These are phyloP conservation scores for Fistulifera pelliculosa DNA, from an alignment of 108 stramenopile species.

Conservation along the genomic window DNA sequence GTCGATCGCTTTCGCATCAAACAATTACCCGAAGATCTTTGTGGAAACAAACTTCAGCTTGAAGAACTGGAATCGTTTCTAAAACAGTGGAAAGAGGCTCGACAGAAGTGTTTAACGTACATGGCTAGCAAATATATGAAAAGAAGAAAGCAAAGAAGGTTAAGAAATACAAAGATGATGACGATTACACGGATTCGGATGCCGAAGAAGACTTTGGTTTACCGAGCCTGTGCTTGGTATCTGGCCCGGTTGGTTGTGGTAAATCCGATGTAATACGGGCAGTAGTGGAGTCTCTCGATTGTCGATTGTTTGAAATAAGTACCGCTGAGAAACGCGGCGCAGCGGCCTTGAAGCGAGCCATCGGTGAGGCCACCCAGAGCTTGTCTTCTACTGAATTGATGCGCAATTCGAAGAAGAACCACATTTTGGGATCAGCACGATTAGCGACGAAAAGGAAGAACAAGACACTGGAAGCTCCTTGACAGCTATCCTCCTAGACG, in stretches of 20 bases:
- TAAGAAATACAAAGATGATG: conserved; percentile 27
- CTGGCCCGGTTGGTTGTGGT: conserved; percentile 53
- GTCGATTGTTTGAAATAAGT: conserved; percentile 70
- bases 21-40: conserved; percentile 2
- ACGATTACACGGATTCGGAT: conserved; percentile 22
- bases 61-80: conserved; percentile 35
- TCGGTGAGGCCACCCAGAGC: conserved; percentile 76
- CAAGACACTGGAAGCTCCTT: conserved; percentile 30
- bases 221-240: conserved; percentile 42
- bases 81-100: conserved; percentile 47
- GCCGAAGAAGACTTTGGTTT: conserved; percentile 28
- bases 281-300: conserved; percentile 42
- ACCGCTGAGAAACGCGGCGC: conserved; percentile 47
- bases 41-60: conserved; percentile 23
- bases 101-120: conserved; percentile 32
- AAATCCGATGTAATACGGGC: conserved; percentile 67
- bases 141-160: conserved; percentile 15
- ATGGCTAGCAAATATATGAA: conserved; percentile 22
- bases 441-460: conserved; percentile 30
- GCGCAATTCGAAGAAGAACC: conserved; percentile 3
- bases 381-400: conserved; percentile 48
- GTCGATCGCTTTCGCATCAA: not conserved
- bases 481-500: conserved; percentile 73
- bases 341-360: conserved; percentile 38
- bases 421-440: conserved; percentile 5